Evolutionary conservation across 495 filamentous ascomycete genomes (phyloP), one percentile per base, ranked within the genome.

Genomic region (Penicillium desertorum): DNA sequence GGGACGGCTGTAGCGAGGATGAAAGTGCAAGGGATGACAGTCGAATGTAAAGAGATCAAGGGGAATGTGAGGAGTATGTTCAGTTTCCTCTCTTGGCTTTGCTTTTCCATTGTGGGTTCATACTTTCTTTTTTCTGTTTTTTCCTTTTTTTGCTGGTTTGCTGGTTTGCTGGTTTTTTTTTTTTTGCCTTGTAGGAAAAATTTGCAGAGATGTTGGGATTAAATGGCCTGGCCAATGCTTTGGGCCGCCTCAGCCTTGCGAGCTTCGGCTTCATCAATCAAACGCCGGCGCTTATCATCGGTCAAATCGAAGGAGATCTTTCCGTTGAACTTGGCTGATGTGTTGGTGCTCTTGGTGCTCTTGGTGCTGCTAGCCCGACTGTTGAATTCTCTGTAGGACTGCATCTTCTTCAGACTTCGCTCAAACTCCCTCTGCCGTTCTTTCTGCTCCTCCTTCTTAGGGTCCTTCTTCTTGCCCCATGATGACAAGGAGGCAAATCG

Each of bases 331-430:
- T 69, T 60, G 56, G 64, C 55, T 49, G 66, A 60, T 56, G 60
- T 63, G 16, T 52, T 52, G 22, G 1, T 61, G 60, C 48, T 67
- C 30, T 32, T 32, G 10, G 29, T 30, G 3, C 30, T 63, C 23
- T 53, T 53, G 16, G 2, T 60, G 60, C 49, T 67, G 58, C 67
- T 10, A 80, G 67, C 6, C 73, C 66, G 48, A 71, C 16, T 14
- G 25, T 14, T 37, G 9, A 55, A 16, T 16, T 47, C 34, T 45
- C 46, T 73, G 16, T 66, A 72, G 3, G 79, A 81, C 51, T 76
- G 79, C 77, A 80, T 81, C 64, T 81, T 82, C 64, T 72, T 76
- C 22, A 80, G 59, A 41, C 64, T 64, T 57, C 72, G 76, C 17
- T 44, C n/a, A 30, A 34, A 12, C 39, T 53, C 53, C 44, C n/a